Percentiles rank a stretch among this genome's conserved stretches.
Evolutionary conservation across 345 rosid genomes (phyloP).

Genomic region (Excoecaria cochinchinensis): DNA sequence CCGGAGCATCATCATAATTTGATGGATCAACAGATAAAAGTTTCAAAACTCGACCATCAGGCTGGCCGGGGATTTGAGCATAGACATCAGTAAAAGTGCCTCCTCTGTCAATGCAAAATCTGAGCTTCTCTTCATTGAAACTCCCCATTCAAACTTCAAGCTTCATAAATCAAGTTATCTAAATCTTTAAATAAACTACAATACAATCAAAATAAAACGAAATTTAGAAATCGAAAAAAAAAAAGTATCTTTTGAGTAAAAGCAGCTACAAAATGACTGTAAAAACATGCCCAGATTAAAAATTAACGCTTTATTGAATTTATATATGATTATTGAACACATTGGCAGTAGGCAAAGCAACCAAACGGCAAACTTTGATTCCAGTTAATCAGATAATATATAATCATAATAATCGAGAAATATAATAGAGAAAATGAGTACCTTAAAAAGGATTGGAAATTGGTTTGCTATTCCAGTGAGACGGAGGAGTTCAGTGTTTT

Average conservation of each 20-base stretch:
- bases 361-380: not conserved
- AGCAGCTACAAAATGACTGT: too few relatives aligned
- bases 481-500: too few relatives aligned
- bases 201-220: not conserved
- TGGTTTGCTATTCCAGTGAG: not conserved
- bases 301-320: too few relatives aligned
- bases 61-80: slow-evolving; percentile 81
- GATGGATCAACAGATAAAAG: slow-evolving; percentile 93
- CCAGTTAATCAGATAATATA: not conserved
- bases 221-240: not conserved
- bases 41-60: slow-evolving; percentile 72
- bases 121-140: slow-evolving; percentile 48
- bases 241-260: too few relatives aligned
- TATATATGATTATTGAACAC: too few relatives aligned
- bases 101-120: slow-evolving; percentile 92
- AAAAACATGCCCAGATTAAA: too few relatives aligned
- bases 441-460: not conserved
- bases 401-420: not conserved
- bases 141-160: slow-evolving; percentile 45
- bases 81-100: slow-evolving; percentile 98
- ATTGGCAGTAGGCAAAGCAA: not conserved
- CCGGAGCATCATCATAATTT: slow-evolving; percentile 93
- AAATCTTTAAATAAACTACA: slow-evolving; percentile 1
- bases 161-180: not conserved
- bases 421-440: not conserved